Percentiles rank a stretch among this genome's conserved stretches.
Evolutionary conservation across 345 rosid species (phyloP).

Genomic region (Eucalyptus grandis): DNA sequence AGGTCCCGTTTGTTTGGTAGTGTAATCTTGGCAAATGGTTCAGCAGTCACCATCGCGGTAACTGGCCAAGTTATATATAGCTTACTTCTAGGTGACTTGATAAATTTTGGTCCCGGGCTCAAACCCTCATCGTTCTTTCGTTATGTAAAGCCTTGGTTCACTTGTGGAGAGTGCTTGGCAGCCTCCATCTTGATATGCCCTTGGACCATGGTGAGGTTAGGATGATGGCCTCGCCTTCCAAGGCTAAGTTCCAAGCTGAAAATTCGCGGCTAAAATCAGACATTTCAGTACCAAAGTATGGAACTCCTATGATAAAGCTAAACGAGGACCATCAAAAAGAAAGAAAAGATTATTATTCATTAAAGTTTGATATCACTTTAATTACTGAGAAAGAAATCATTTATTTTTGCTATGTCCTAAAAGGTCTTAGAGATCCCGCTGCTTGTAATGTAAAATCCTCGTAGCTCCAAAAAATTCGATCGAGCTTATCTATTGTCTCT

Average conservation of each 20-base stretch:
- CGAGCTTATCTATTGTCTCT: not conserved
- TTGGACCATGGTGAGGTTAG: not conserved
- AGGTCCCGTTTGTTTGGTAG: not conserved
- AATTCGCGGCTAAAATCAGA: not conserved
- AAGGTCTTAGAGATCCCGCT: not conserved
- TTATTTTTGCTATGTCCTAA: not conserved
- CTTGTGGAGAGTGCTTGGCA: not conserved
- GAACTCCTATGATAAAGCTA: not conserved
- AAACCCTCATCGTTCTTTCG: not conserved
- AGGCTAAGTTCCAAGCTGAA: not conserved
- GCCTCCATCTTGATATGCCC: not conserved
- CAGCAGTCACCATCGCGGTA: not conserved
- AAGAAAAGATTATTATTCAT: not conserved
- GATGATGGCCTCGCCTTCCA: not conserved
- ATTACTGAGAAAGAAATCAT: not conserved
- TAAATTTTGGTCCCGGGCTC: not conserved
- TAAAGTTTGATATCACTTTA: not conserved
- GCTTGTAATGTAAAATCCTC: not conserved
- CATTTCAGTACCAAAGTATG: not conserved
- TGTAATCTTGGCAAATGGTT: not conserved
- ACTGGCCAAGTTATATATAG: not conserved
- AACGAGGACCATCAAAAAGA: not conserved
- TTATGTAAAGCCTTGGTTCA: not conserved
- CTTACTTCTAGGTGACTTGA: not conserved
- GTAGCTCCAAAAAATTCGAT: not conserved